A percentile compares a stretch with the other conserved stretches of the same genome.
phyloP scores from a whole-genome alignment of 1,139 yeast genomes.

The Protomyces inundatus region DNA sequence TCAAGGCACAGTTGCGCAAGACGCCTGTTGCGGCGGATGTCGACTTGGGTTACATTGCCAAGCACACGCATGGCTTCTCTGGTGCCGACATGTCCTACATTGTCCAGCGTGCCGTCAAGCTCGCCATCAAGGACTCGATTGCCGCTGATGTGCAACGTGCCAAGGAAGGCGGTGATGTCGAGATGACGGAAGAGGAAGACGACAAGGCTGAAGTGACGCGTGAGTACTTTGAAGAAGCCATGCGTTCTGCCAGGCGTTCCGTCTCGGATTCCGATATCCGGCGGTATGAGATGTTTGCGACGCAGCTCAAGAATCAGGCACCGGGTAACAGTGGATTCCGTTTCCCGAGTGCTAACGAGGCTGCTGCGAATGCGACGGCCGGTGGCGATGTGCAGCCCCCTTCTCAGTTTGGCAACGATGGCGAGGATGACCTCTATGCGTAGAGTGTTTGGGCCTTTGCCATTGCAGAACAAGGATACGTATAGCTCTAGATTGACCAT shows the following conservation, averaged over 20 bases:
- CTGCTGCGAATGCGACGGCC: slow-evolving; percentile 36
- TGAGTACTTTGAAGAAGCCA: slow-evolving; percentile 94
- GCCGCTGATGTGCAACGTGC: slow-evolving; percentile 57
- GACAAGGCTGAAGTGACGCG: slow-evolving; percentile 94
- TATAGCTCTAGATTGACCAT: too few species aligned
- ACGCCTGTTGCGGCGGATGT: slow-evolving; percentile 98
- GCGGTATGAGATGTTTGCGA: slow-evolving; percentile 98
- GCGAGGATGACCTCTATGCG: slow-evolving; percentile 86
- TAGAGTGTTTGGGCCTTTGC: background rate
- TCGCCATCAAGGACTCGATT: slow-evolving; percentile 95
- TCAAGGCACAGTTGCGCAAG: slow-evolving; percentile 93
- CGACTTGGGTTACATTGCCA: slow-evolving; percentile 81
- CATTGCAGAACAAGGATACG: too few species aligned
- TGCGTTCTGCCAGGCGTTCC: slow-evolving; percentile 97
- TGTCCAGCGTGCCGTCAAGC: slow-evolving; percentile 97
- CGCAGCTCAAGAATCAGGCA: slow-evolving; percentile 79
- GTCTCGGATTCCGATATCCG: slow-evolving; percentile 96
- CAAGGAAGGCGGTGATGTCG: slow-evolving; percentile 49
- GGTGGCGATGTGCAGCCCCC: slow-evolving; percentile 40
- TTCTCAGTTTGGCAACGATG: slow-evolving; percentile 69
- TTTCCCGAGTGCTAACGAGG: slow-evolving; percentile 37
- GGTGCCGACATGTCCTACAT: slow-evolving; percentile 98
- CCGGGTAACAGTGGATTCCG: slow-evolving; percentile 64
- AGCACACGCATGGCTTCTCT: slow-evolving; percentile 90
- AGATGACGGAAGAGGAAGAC: slow-evolving; percentile 63